phyloP scores from a whole-genome alignment of 1,284 basidiomycete genomes.

The Apiotrichum mycotoxinovorans region DNA sequence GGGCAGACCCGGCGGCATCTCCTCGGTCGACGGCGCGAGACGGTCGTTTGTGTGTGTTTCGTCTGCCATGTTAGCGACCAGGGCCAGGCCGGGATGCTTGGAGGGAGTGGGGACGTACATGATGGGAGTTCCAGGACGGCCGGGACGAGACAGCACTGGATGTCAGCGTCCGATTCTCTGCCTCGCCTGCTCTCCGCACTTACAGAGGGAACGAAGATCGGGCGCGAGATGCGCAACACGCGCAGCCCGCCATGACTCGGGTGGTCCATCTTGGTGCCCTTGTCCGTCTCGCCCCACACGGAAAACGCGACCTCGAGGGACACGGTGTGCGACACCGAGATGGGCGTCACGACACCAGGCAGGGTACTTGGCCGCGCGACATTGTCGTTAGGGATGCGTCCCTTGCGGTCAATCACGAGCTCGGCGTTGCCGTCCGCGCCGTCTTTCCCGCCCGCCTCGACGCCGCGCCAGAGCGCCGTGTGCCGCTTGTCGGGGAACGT shows the following conservation, averaged over 20 bases:
- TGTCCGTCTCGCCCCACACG: conserved; percentile 29
- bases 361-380: conserved; percentile 23
- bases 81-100: not conserved
- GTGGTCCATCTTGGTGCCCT: conserved; percentile 9
- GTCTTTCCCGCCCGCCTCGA: conserved; percentile 8
- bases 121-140: conserved; percentile 14
- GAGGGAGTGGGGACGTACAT: not conserved
- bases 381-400: conserved; percentile 24
- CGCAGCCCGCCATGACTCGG: conserved; percentile 28
- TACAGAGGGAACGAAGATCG: conserved; percentile 27
- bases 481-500: conserved; percentile 2
- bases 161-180: not conserved
- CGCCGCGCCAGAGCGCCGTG: conserved; percentile 26
- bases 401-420: conserved; percentile 7
- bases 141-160: conserved; percentile 11
- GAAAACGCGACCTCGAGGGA: conserved; percentile 35
- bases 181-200: not conserved
- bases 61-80: not conserved
- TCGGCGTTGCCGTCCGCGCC: not conserved
- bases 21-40: conserved; percentile 1
- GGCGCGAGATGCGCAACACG: conserved; percentile 26
- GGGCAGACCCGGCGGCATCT: not conserved
- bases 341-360: conserved; percentile 33
- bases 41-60: conserved; percentile 7
- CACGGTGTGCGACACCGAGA: conserved; percentile 33